These are phyloP conservation scores for Neofusicoccum laricinum DNA, from an alignment of 2,329 filamentous ascomycete species.

Conservation along the genomic window DNA sequence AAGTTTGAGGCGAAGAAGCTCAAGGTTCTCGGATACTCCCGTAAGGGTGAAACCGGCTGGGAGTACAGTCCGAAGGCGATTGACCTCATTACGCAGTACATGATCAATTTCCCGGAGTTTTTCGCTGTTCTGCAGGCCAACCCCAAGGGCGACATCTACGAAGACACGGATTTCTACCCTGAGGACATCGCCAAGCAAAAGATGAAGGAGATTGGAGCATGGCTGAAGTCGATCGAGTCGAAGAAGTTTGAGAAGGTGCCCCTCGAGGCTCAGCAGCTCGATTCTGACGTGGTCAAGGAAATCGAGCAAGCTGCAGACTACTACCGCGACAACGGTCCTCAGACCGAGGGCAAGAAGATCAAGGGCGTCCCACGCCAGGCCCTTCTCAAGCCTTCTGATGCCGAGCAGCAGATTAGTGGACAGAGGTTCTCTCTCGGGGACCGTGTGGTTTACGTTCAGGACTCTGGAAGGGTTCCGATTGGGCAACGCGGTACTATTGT, in stretches of 20 bases:
- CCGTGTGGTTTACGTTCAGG: constrained; percentile 86
- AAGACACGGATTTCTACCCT: constrained; percentile 83
- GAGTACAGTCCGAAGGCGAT: constrained; percentile 89
- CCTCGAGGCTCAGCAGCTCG: constrained; percentile 91
- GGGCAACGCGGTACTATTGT: constrained; percentile 90
- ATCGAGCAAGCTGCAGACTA: constrained; percentile 76
- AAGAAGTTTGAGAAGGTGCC: constrained; percentile 95
- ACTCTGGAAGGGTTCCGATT: constrained; percentile 92
- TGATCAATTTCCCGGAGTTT: constrained; percentile 92
- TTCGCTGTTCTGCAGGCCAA: constrained; percentile 84
- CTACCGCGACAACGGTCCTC: constrained; percentile 51
- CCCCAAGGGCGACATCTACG: constrained; percentile 78
- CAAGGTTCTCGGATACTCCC: constrained; percentile 93
- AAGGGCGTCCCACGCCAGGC: constrained; percentile 81
- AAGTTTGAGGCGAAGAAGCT: constrained; percentile 96
- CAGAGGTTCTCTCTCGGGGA: constrained; percentile 84
- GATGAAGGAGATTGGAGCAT: constrained; percentile 90
- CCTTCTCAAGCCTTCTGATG: constrained; percentile 88
- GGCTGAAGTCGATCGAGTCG: constrained; percentile 87
- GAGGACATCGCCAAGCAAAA: constrained; percentile 68
- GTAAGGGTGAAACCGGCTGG: constrained; percentile 83
- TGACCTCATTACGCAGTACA: constrained; percentile 78
- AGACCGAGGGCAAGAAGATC: constrained; percentile 65
- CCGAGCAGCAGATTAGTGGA: constrained; percentile 85
- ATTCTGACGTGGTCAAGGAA: constrained; percentile 80